These are phyloP conservation scores for Camillea tinctor DNA, from an alignment of 2,329 filamentous ascomycete species.

Conservation along the genomic window DNA sequence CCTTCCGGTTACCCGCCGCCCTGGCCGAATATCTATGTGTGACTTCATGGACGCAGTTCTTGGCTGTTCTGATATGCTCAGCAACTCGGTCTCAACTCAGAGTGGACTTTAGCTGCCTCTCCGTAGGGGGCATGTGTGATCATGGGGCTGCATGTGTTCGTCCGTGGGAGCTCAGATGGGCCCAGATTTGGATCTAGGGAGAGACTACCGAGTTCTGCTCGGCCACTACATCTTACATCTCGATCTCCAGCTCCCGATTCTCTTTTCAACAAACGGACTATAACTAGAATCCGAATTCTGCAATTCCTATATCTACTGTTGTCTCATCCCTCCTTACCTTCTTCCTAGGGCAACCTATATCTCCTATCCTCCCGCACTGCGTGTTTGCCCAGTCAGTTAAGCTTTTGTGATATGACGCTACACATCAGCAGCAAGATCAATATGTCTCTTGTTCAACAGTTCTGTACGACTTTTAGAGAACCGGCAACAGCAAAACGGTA, in stretches of 20 bases:
- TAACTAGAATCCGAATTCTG: conserved; percentile 18
- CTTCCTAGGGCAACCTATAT: conserved; percentile 20
- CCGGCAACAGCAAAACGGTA: conserved; percentile 24
- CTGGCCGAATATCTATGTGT: conserved; percentile 16
- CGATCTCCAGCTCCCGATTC: no score
- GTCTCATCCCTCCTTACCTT: conserved; percentile 19
- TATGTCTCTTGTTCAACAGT: conserved; percentile 19
- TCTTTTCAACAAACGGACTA: conserved; percentile 20
- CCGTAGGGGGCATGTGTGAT: conserved; percentile 11
- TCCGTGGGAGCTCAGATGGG: conserved; percentile 6
- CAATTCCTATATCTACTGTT: conserved; percentile 9
- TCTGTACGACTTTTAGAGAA: conserved; percentile 25
- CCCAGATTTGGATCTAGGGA: conserved; percentile 10
- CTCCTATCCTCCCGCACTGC: conserved; percentile 11
- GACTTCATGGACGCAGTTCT: conserved; percentile 14
- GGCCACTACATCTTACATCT: conserved; percentile 4
- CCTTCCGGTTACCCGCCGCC: conserved; percentile 18
- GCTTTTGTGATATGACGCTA: conserved; percentile 14
- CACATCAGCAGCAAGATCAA: conserved; percentile 15
- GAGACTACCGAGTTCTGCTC: not conserved
- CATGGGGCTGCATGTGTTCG: conserved; percentile 12
- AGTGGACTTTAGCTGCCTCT: conserved; percentile 3
- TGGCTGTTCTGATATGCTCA: conserved; percentile 1
- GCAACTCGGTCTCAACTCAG: conserved; percentile 11
- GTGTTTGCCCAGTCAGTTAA: conserved; percentile 23